These are phyloP conservation scores for Tolypocladium pustulatum DNA, from an alignment of 2,329 filamentous ascomycete genomes.

Conservation along the genomic window DNA sequence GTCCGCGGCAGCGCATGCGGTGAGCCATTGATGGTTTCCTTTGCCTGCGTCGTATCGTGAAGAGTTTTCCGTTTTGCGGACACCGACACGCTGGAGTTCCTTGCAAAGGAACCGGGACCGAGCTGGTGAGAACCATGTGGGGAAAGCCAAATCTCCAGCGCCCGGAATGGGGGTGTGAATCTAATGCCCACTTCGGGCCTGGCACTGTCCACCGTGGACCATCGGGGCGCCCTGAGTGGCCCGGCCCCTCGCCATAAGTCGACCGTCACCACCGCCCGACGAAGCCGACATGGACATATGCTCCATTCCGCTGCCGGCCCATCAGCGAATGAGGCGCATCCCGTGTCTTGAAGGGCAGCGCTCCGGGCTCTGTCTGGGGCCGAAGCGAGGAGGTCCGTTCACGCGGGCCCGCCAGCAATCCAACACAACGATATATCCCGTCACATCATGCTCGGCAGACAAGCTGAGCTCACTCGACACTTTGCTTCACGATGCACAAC, in stretches of 20 bases:
- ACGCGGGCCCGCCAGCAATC: neutral
- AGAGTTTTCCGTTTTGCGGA: neutral
- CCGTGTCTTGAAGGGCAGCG: neutral
- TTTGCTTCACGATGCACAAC: neutral
- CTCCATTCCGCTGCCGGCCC: neutral
- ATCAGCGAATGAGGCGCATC: neutral
- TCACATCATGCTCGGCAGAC: neutral
- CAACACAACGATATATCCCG: neutral
- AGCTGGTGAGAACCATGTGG: neutral
- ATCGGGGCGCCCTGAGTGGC: slow-evolving; percentile 15
- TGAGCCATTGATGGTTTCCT: neutral
- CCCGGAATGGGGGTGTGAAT: neutral
- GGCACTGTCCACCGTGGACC: slow-evolving; percentile 18
- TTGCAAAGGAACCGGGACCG: neutral
- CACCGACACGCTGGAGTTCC: neutral
- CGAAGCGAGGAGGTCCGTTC: neutral
- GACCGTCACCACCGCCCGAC: too few species aligned
- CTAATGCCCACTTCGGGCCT: slow-evolving; percentile 3
- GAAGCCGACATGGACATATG: too few species aligned
- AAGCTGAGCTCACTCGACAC: neutral
- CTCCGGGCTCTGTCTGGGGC: neutral
- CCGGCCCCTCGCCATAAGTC: neutral
- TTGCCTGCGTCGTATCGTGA: neutral
- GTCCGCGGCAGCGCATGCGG: neutral
- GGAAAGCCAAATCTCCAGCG: neutral